Evolutionary conservation across 2,329 filamentous ascomycete genomes (phyloP), one percentile per base, ranked within the genome.

Genomic region (Boeremia exigua): DNA sequence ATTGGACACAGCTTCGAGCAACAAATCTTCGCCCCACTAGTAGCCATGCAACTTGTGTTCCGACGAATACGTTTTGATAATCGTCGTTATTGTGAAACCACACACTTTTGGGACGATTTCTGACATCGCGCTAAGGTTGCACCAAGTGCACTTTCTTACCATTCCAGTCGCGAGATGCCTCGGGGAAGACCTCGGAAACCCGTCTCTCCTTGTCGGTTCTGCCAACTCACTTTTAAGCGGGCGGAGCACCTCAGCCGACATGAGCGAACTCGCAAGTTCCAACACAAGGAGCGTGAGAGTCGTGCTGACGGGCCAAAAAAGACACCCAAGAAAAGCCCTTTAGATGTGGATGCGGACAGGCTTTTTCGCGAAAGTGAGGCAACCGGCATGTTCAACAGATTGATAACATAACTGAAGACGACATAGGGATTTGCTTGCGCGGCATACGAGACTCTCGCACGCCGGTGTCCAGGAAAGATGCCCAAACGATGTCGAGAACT

Each of bases 121-220:
- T 29, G 28, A 29, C 10, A 6, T 29, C 28, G 28, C 6, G 6
- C 6, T 10, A 6, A 10, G 28, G 28, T 10, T 29, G 28, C 28
- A 29, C 28, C 6, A 29, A 29, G 6, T 29, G 28, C 6, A 6
- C 10, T 29, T 10, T 29, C 10, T 29, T 29, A 10, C 28, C 10
- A 6, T 29, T 29, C 28, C 6, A 29, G 6, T 29, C 28, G 28
- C 23, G 14, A 29, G 9, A 42, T 42, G 38, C 17, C 19, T 42
- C 38, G 38, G 11, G 38, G 38, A 42, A 42, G 38, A 42, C 38
- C 38, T 42, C 38, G 38, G 14, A 42, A 42, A 29, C 38, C 38
- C 11, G 38, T 42, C 38, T 42, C 38, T 14, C 38, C 38, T 29
- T 42, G 38, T 42, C 19, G 38, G 15, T 42, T 42, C 17, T 42